Percentiles rank a stretch among this genome's conserved stretches.
Evolutionary conservation across 257 asterid genomes (phyloP).

Genomic region (Ehretia macrophylla): DNA sequence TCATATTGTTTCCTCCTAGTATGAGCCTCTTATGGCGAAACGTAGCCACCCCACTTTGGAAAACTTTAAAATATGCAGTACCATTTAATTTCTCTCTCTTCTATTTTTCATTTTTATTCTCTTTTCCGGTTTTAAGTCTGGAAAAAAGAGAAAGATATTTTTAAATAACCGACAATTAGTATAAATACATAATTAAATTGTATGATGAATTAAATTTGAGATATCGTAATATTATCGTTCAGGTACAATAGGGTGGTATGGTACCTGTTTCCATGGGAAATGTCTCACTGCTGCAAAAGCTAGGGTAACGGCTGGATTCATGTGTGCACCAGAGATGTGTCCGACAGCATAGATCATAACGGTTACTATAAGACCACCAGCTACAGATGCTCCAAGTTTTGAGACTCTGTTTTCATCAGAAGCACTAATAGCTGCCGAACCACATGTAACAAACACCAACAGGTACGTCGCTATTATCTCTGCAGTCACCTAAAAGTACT

Average conservation of each 20-base stretch:
- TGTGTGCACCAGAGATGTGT: conserved; percentile 90
- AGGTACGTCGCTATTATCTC: conserved; percentile 66
- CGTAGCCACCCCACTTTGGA: too few relatives aligned
- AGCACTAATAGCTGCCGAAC: conserved; percentile 60
- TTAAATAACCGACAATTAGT: too few relatives aligned
- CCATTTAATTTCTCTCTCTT: too few relatives aligned
- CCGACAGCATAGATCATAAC: conserved; percentile 93
- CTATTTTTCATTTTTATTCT: too few relatives aligned
- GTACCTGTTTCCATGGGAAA: conserved; percentile 83
- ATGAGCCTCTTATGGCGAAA: too few relatives aligned
- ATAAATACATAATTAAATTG: too few relatives aligned
- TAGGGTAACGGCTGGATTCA: conserved; percentile 86
- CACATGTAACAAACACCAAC: conserved; percentile 80
- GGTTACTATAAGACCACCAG: conserved; percentile 83
- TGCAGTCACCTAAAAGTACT: conserved; percentile 49
- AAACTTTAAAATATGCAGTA: too few relatives aligned
- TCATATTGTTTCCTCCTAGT: neutral
- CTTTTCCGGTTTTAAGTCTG: too few relatives aligned
- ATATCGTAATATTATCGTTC: too few relatives aligned
- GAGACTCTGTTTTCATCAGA: conserved; percentile 55
- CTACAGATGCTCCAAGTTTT: conserved; percentile 70
- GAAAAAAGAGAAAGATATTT: too few relatives aligned
- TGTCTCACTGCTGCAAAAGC: conserved; percentile 77
- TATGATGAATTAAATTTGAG: too few relatives aligned
- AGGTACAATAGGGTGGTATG: neutral